Percentiles rank a stretch among this genome's conserved stretches.
phyloP scores from a whole-genome alignment of 2,329 filamentous ascomycete species.

The Septoria petroselini region DNA sequence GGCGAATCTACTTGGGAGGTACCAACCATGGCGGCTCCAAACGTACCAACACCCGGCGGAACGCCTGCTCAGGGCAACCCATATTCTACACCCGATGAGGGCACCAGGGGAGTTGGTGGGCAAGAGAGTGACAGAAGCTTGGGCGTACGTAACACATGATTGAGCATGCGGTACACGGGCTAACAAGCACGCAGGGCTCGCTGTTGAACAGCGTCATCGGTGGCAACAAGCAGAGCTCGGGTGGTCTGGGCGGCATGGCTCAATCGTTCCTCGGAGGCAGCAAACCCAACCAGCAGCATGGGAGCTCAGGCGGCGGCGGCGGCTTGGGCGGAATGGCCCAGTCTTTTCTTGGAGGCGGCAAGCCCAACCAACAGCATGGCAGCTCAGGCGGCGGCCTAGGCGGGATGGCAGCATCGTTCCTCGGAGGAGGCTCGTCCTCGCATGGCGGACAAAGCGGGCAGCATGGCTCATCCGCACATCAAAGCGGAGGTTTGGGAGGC shows the following conservation, averaged over 20 bases:
- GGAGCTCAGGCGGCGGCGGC: conserved; percentile 24
- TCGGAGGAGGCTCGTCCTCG: conserved; percentile 27
- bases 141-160: conserved; percentile 27
- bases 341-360: conserved; percentile 35
- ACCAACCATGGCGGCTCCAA: conserved; percentile 40
- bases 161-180: conserved; percentile 8
- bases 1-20: conserved; percentile 43
- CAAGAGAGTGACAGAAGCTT: conserved; percentile 34
- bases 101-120: conserved; percentile 30
- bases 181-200: conserved; percentile 26
- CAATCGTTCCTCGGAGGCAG: conserved; percentile 25
- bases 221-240: conserved; percentile 33
- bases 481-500: conserved; percentile 29
- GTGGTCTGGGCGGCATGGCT: conserved; percentile 27
- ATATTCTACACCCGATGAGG: conserved; percentile 34
- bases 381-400: conserved; percentile 27
- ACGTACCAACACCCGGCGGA: conserved; percentile 39
- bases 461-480: conserved; percentile 25
- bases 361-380: conserved; percentile 17
- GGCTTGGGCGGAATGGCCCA: conserved; percentile 33
- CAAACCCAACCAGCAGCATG: conserved; percentile 14
- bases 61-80: conserved; percentile 40
- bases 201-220: conserved; percentile 33
- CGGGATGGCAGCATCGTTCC: conserved; percentile 29
- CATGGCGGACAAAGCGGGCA: conserved; percentile 25